Evolutionary conservation across 106 monocot species (phyloP).

Genomic region (Dendrobium nobile): DNA sequence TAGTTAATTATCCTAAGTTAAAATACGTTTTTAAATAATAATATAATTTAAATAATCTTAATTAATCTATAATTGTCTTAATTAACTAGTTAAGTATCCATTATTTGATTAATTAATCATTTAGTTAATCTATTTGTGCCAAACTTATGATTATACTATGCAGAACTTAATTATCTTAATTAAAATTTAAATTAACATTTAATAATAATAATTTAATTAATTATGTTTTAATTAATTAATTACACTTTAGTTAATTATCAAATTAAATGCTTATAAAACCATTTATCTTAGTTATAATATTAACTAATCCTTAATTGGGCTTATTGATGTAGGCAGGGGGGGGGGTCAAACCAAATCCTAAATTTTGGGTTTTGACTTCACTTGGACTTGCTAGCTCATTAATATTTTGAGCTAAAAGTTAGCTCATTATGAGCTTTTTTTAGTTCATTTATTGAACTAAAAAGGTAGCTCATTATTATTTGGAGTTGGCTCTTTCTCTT

Average conservation of each 20-base stretch:
- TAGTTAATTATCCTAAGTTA: background rate
- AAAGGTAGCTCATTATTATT: too few relatives aligned
- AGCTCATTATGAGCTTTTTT: too few relatives aligned
- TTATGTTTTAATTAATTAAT: background rate
- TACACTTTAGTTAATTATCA: background rate
- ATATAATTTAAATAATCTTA: background rate
- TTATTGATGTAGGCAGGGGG: too few relatives aligned
- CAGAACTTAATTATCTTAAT: background rate
- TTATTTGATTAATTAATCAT: background rate
- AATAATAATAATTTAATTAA: background rate
- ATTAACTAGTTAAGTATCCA: background rate
- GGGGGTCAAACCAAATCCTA: too few relatives aligned
- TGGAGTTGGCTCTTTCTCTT: too few relatives aligned
- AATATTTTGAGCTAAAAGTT: too few relatives aligned
- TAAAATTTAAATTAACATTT: background rate
- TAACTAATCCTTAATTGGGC: background rate
- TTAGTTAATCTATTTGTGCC: too few relatives aligned
- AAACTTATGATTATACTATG: too few relatives aligned
- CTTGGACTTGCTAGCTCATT: too few relatives aligned
- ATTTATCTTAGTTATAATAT: background rate
- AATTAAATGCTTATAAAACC: background rate
- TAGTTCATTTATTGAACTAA: too few relatives aligned
- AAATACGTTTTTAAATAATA: too few relatives aligned
- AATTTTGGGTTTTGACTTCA: too few relatives aligned
- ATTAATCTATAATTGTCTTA: background rate